Evolutionary conservation across 305 asterid species (phyloP), one percentile per base, ranked within the genome.

Genomic region (Ilex paraguariensis): DNA sequence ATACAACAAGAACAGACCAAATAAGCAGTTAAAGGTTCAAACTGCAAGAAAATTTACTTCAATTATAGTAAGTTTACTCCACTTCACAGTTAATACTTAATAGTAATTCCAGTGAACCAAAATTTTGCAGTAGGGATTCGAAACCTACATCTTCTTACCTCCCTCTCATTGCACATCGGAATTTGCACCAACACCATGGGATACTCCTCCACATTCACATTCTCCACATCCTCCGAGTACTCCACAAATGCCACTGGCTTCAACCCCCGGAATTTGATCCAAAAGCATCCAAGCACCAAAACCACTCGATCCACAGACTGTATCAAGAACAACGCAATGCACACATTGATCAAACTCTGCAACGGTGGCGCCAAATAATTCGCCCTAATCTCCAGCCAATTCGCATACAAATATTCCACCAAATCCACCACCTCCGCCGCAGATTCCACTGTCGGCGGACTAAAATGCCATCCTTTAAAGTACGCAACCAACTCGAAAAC

Each of bases 151-250:
- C 70, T 59, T 75, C 89, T 87, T 80, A 87, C 95, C 97, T 90
- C 97, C 94, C 76, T 82, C 81, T 90, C 97, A 57, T 87, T 90
- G 86, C 95, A 90, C 95, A 87, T 90, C 1, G 97, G 97, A 61
- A 90, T 83, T 74, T 90, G 97, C 73, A 90, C 66, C 66, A 90
- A 69, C 56, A 90, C 96, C 97, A 83, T 90, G 0, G 96, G 97
- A 75, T 74, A 87, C 65, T 71, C 77, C 39, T 70, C 76, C 14
- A 49, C 69, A 61, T 50, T 59, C 46, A 56, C 75, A 64, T 68
- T 74, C 69, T 81, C 89, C 2, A 16, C 82, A 32, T 79, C 86
- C 36, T 63, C 62, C 46, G 69, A 63, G 59, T 80, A 77, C 62
- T 83, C 81, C 66, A 68, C 59, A 77, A 79, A 79, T 0, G 92